Percentiles rank a stretch among this genome's conserved stretches.
These are phyloP conservation scores for Suillus decipiens DNA, from an alignment of 768 basidiomycete species.

Conservation along the genomic window DNA sequence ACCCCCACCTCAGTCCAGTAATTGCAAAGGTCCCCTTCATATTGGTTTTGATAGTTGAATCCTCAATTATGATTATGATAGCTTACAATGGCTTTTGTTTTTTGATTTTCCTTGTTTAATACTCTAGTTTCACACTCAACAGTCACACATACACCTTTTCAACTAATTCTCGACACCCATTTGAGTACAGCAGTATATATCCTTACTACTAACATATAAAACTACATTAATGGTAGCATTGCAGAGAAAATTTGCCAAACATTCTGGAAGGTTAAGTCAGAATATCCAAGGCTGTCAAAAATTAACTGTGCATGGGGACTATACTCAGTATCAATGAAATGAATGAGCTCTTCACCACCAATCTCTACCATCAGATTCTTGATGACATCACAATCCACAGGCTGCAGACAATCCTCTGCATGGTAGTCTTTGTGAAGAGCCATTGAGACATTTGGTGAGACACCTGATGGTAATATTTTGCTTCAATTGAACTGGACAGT, in stretches of 20 bases:
- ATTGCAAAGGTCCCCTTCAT: neutral
- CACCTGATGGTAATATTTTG: constrained; percentile 26
- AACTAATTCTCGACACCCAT: neutral
- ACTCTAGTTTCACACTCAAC: neutral
- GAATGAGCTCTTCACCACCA: constrained; percentile 23
- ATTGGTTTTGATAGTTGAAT: neutral
- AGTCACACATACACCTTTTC: neutral
- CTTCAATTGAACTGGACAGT: constrained; percentile 15
- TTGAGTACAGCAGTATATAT: neutral
- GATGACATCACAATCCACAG: constrained; percentile 22
- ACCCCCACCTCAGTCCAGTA: neutral
- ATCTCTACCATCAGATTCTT: constrained; percentile 23
- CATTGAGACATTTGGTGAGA: constrained; percentile 22
- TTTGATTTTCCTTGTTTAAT: neutral
- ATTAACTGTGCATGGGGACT: constrained; percentile 17
- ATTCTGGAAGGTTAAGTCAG: constrained; percentile 18
- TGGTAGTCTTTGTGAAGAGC: constrained; percentile 14
- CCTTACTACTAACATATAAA: neutral
- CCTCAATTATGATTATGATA: neutral
- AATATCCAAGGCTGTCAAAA: constrained; percentile 15
- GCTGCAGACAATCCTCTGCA: constrained; percentile 21
- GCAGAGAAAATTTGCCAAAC: constrained; percentile 22
- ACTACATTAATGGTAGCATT: constrained; percentile 24
- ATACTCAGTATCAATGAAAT: constrained; percentile 23
- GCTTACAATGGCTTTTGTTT: neutral